Evolutionary conservation across 805 yeast species (phyloP), one percentile per base, ranked within the genome.

Genomic region (Pichia insulana): DNA sequence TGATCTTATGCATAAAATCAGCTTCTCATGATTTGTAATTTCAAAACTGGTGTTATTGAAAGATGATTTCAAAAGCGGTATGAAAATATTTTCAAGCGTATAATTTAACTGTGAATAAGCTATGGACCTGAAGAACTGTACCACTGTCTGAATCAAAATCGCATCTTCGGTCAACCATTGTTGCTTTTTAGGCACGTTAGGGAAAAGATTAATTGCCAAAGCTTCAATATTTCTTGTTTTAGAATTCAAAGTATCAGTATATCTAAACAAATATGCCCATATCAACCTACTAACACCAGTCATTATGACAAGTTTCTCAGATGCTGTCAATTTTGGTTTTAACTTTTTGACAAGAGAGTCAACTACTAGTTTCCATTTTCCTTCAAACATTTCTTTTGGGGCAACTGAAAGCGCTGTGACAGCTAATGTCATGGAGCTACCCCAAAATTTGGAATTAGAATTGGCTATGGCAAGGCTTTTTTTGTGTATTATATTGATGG

Each of bases 231-330:
- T 81, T 53, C 88, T 80, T 3, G 89, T 78, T 0, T 95, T 88
- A 45, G 84, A 81, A 57, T 90, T 92, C 51, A 90, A 64, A 0
- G 97, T 83, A 51, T 94, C 98, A 0, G 95, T 76, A 50, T 88
- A 78, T 48, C 97, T 69, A 60, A 80, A 86, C 19, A 88, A 64
- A 56, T 84, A 92, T 0, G 89, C 95, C 98, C 98, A 92, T 0
- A 85, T 62, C 27, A 94, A 65, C 44, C 96, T 65, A 0, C 95
- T 72, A 3, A 82, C 63, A 43, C 89, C 79, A 0, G 76, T 75
- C 13, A 84, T 71, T 34, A 78, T 71, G 3, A 74, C 74, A 0
- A 75, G 68, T 51, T 81, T 76, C 39, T 69, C 71, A 0, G 64
- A 56, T 11, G 73, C 71, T 36, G 59, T 51, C 1, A 58, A 57